Evolutionary conservation across 306 rosid species (phyloP), one percentile per base, ranked within the genome.

Genomic region (Luffa aegyptiaca): DNA sequence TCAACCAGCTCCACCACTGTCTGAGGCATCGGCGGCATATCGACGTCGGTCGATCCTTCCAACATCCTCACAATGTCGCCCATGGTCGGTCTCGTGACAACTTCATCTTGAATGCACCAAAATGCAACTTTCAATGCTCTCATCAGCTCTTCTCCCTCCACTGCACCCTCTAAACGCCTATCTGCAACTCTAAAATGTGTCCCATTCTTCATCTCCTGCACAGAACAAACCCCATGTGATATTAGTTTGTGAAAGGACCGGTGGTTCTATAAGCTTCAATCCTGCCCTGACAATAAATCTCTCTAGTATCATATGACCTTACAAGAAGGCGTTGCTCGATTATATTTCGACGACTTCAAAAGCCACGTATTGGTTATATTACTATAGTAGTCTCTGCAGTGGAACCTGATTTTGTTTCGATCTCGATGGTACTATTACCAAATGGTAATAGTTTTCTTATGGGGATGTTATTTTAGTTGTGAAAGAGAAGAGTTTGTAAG

Each of bases 51-150:
- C 11, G 97, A 84, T 53, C 86, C 97, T 90, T 95, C 98, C 73
- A 95, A 81, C 97, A 91, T 86, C 82, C 91, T 91, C 84, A 92
- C 97, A 62, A 92, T 90, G 57, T 91, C 98, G 53, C 98, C 98
- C 98, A 91, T 95, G 59, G 95, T 88, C 42, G 98, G 98, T 80
- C 98, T 82, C 90, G 75, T 75, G 53, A 64, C 80, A 45, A 95
- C 88, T 88, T 92, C 98, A 82, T 95, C 98, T 82, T 92, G 97
- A 57, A 95, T 95, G 89, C 98, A 95, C 98, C 98, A 92, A 78
- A 95, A 89, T 31, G 93, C 98, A 4, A 89, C 86, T 84, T 89
- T 93, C 77, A 95, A 70, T 12, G 96, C 89, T 82, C 97, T 89
- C 36, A 45, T 20, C 20, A 92, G 65, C 83, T 90, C 93, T 80